phyloP scores from a whole-genome alignment of 306 rosid species.

The Fragaria nilgerrensis region DNA sequence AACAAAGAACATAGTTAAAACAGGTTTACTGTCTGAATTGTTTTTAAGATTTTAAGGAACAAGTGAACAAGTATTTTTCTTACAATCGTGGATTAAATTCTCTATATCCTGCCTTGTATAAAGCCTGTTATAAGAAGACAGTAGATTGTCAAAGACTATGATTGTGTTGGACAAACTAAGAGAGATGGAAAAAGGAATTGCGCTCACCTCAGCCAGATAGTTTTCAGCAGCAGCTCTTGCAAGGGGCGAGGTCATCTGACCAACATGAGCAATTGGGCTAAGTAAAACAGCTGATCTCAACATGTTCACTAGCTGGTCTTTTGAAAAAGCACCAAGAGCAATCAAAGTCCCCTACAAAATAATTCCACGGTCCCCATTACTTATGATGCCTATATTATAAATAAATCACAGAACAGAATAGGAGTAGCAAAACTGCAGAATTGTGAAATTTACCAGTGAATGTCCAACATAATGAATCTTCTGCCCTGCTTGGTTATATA shows the following conservation, averaged over 20 bases:
- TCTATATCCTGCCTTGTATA: conserved; percentile 56
- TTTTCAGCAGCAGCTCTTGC: conserved; percentile 75
- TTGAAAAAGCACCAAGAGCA: conserved; percentile 72
- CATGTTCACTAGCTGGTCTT: conserved; percentile 47
- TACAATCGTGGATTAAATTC: conserved; percentile 70
- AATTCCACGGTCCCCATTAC: conserved; percentile 1
- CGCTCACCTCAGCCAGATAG: conserved; percentile 69
- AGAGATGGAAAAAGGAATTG: background rate
- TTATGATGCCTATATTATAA: too few species aligned
- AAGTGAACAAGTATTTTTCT: conserved; percentile 24
- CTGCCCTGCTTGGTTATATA: conserved; percentile 68
- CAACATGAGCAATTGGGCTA: conserved; percentile 80
- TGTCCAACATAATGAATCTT: conserved; percentile 84
- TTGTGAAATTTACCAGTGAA: conserved; percentile 57
- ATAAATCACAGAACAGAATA: conserved; percentile 3
- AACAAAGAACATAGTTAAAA: background rate
- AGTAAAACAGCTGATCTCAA: conserved; percentile 83
- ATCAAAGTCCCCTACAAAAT: conserved; percentile 73
- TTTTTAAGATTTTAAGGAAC: background rate
- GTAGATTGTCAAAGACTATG: conserved; percentile 20
- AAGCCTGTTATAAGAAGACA: conserved; percentile 43
- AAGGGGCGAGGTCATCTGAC: conserved; percentile 69
- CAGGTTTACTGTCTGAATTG: background rate
- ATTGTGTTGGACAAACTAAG: conserved; percentile 7
- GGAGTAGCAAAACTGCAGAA: background rate